These are phyloP conservation scores for Agrocybe pediades DNA, from an alignment of 768 basidiomycete species.

Conservation along the genomic window DNA sequence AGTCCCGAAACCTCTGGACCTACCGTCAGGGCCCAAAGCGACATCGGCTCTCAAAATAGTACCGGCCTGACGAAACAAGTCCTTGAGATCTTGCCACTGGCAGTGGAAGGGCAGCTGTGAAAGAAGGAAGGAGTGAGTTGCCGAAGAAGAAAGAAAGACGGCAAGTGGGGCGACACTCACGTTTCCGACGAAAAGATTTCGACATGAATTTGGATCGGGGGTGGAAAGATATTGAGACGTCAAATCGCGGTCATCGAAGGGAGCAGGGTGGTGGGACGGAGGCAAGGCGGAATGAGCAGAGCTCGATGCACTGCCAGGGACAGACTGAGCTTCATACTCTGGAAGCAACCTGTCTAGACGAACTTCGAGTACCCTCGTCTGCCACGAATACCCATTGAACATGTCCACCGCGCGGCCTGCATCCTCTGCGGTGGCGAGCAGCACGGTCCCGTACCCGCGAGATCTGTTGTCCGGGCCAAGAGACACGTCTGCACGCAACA, in stretches of 20 bases:
- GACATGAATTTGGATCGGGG: conserved; percentile 30
- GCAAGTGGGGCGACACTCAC: conserved; percentile 52
- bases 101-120: conserved; percentile 85
- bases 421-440: conserved; percentile 93
- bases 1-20: conserved; percentile 91
- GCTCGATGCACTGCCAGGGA: conserved; percentile 7
- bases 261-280: conserved; percentile 9
- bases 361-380: conserved; percentile 89
- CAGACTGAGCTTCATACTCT: conserved; percentile 45
- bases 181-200: conserved; percentile 87
- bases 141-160: conserved; percentile 37
- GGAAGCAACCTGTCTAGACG: conserved; percentile 81
- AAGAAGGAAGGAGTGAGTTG: conserved; percentile 43
- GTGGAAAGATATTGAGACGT: conserved; percentile 25
- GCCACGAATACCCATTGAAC: conserved; percentile 98
- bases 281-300: conserved; percentile 10
- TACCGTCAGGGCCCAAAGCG: conserved; percentile 82
- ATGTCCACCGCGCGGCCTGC: conserved; percentile 93
- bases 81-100: conserved; percentile 98
- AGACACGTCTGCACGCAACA: conserved; percentile 77
- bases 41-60: conserved; percentile 91
- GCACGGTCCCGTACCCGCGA: conserved; percentile 92
- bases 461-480: conserved; percentile 89
- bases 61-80: conserved; percentile 90
- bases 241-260: conserved; percentile 18